A percentile compares a stretch with the other conserved stretches of the same genome.
These are phyloP conservation scores for Physaria fendleri DNA, from an alignment of 345 rosid genomes.

Conservation along the genomic window DNA sequence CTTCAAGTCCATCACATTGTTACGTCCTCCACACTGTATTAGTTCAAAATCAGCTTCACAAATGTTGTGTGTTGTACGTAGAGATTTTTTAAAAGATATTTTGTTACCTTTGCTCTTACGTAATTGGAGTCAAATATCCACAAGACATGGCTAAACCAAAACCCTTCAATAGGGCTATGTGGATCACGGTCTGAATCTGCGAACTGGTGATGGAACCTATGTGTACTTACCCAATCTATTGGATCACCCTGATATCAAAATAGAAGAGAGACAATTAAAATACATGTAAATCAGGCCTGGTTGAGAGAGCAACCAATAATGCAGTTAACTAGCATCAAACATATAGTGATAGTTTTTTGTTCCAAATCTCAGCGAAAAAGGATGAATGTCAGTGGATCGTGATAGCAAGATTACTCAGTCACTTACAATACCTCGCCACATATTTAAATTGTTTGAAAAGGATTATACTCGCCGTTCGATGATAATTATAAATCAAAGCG, in stretches of 20 bases:
- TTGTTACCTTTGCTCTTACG: constrained; percentile 22
- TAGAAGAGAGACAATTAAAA: too few relatives aligned
- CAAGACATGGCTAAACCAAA: constrained; percentile 31
- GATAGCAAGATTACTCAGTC: too few relatives aligned
- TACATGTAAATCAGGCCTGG: too few relatives aligned
- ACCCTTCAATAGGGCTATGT: constrained; percentile 33
- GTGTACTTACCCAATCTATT: constrained; percentile 34
- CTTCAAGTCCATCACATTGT: constrained; percentile 79
- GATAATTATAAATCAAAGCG: too few relatives aligned
- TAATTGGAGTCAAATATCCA: constrained; percentile 28
- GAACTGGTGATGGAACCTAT: constrained; percentile 33
- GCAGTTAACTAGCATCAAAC: too few relatives aligned
- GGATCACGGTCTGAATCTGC: constrained; percentile 30
- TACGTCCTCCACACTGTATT: constrained; percentile 64
- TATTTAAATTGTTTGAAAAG: too few relatives aligned
- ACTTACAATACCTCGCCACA: too few relatives aligned
- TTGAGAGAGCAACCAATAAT: too few relatives aligned
- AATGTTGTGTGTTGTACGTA: background rate
- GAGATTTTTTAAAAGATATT: background rate
- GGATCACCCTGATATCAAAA: constrained; percentile 47
- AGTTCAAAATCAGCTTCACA: background rate
- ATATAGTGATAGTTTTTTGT: too few relatives aligned
- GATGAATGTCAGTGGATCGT: too few relatives aligned
- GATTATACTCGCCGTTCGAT: too few relatives aligned
- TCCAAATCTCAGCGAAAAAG: too few relatives aligned